Percentiles rank a stretch among this genome's conserved stretches.
Conservation (phyloP, 495 filamentous ascomycete genomes). For the Lentithecium fluviatile region DNA sequence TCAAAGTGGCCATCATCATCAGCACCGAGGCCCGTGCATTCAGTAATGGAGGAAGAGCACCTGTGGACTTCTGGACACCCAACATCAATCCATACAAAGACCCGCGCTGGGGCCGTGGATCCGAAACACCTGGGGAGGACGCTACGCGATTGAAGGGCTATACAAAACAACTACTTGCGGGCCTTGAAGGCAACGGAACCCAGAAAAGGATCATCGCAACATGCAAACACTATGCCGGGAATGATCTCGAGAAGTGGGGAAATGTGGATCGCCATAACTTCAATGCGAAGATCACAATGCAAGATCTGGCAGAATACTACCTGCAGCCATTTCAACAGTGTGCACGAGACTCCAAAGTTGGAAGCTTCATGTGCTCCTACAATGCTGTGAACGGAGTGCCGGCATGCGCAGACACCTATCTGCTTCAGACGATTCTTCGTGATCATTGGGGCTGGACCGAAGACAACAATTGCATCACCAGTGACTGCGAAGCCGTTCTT, state of each 20-base stretch:
- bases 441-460: conserved; percentile 49
- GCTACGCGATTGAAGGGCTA: conserved; percentile 6
- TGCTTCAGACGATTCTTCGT: conserved; percentile 47
- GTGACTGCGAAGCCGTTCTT: conserved; percentile 50
- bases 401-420: conserved; percentile 46
- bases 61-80: conserved; percentile 38
- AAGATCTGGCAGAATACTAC: conserved; percentile 52
- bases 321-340: conserved; percentile 50
- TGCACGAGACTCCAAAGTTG: conserved; percentile 48
- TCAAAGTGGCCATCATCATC: conserved; percentile 43
- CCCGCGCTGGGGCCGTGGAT: conserved; percentile 45
- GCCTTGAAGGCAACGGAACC: conserved; percentile 12
- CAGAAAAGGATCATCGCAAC: conserved; percentile 38
- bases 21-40: conserved; percentile 36
- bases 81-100: conserved; percentile 42
- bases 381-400: conserved; percentile 49
- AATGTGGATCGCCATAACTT: conserved; percentile 42
- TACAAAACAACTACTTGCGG: background rate
- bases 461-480: conserved; percentile 45
- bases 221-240: conserved; percentile 59
- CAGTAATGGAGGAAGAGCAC: conserved; percentile 28
- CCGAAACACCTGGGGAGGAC: conserved; percentile 40
- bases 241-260: conserved; percentile 37
- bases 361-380: conserved; percentile 52
- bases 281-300: conserved; percentile 45